phyloP scores from a whole-genome alignment of 2,329 filamentous ascomycete genomes.

The Pseudocercospora fijiensis region DNA sequence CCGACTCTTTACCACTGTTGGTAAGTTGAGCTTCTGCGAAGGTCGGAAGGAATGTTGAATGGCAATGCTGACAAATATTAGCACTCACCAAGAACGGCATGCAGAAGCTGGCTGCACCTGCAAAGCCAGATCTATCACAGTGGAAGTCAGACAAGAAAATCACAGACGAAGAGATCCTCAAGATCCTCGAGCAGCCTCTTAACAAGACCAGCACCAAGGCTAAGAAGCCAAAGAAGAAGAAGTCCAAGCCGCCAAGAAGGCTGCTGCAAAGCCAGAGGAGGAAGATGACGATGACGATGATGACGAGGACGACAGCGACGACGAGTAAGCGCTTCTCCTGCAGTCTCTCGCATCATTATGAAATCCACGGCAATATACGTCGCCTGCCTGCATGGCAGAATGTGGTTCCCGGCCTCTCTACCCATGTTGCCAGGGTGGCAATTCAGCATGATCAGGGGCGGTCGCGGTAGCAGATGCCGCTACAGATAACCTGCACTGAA shows the following conservation, averaged over 20 bases:
- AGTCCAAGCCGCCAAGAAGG: slow-evolving; percentile 71
- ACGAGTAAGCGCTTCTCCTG: slow-evolving; percentile 20
- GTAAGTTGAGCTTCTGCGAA: slow-evolving; percentile 57
- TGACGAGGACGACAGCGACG: slow-evolving; percentile 32
- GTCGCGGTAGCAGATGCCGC: not conserved
- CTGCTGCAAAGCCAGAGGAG: slow-evolving; percentile 25
- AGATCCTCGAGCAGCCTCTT: slow-evolving; percentile 87
- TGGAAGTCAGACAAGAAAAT: slow-evolving; percentile 98
- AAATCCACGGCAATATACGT: not conserved
- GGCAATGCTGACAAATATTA: slow-evolving; percentile 40
- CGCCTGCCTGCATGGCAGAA: not conserved
- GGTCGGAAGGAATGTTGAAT: not conserved
- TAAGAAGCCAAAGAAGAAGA: slow-evolving; percentile 90
- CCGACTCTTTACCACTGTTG: slow-evolving; percentile 84
- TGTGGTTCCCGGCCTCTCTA: not conserved
- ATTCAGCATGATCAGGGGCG: not conserved
- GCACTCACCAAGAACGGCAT: slow-evolving; percentile 98
- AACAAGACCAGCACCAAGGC: slow-evolving; percentile 62
- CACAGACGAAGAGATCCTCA: slow-evolving; percentile 88
- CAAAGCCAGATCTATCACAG: slow-evolving; percentile 73
- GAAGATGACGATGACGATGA: slow-evolving; percentile 35
- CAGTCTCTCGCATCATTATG: not conserved
- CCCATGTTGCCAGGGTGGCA: slow-evolving; percentile 4
- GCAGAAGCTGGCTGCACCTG: slow-evolving; percentile 76
- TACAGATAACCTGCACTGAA: not conserved